Evolutionary conservation across 2,329 filamentous ascomycete species (phyloP), one percentile per base, ranked within the genome.

Genomic region (Phaeomoniella chlamydospora): DNA sequence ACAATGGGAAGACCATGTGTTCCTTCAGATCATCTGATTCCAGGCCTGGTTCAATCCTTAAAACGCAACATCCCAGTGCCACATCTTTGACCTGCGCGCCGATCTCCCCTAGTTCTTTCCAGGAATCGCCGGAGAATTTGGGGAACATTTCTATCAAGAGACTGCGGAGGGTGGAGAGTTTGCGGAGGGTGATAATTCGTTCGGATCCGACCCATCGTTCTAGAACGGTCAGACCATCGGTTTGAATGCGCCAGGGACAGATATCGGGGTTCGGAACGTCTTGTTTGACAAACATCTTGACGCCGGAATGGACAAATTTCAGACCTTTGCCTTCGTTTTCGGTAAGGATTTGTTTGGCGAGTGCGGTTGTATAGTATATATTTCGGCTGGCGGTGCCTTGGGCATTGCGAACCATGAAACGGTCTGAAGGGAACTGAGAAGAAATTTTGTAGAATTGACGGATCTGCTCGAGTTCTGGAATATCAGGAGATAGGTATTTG

Each of bases 251-350:
- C 90, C 90, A 98, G 39, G 80, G 74, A 64, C 87, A 94, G 19
- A 90, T 80, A 37, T 87, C 80, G 22, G 80, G 77, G 4, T 78
- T 81, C 40, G 93, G 87, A 0, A 84, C 80, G 51, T 94, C 86
- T 57, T 96, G 88, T 65, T 93, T 94, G 67, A 96, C 90, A 56
- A 93, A 98, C 85, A 96, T 96, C 63, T 93, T 93, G 19, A 98
- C 87, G 44, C 90, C 90, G 35, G 81, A 88, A 59, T 98, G 90
- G 34, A 98, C 82, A 53, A 98, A 94, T 56, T 90, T 93, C 58
- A 96, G 79, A 32, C 86, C 86, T 17, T 81, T 78, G 31, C 85
- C 83, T 57, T 94, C 86, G 55, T 98, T 98, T 52, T 80, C 72
- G 3, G 70, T 73, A 3, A 98, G 70, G 37, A 98, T 90, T 44